Conservation (phyloP, 139 green algal genomes). For the Edaphochlamys debaryana region DNA sequence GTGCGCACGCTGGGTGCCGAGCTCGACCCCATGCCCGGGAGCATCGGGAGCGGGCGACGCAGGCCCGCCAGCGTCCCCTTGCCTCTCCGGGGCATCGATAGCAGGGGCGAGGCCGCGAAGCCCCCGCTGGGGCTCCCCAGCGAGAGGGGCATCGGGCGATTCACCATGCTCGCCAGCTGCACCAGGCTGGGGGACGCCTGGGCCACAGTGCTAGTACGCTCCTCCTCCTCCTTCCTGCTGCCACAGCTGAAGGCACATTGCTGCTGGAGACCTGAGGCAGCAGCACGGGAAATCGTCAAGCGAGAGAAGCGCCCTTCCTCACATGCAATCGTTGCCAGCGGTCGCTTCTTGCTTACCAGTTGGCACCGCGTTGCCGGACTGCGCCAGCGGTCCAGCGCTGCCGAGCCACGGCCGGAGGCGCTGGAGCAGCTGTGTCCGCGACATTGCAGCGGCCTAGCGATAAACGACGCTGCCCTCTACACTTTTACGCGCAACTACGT, state of each 20-base stretch:
- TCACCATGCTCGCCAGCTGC: conserved; percentile 15
- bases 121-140: background rate
- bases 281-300: too few species aligned
- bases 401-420: conserved; percentile 25
- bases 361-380: background rate
- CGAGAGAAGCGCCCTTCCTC: too few species aligned
- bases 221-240: conserved; percentile 9
- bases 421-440: conserved; percentile 22
- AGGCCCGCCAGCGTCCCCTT: background rate
- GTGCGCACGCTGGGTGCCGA: background rate
- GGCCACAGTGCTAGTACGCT: background rate
- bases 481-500: too few species aligned
- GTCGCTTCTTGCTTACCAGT: too few species aligned
- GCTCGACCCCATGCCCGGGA: conserved; percentile 6
- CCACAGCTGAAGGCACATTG: background rate
- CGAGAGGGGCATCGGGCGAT: background rate
- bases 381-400: background rate
- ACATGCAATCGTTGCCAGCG: too few species aligned
- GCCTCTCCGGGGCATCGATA: background rate
- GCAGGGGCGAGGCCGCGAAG: conserved; percentile 1
- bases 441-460: background rate
- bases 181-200: background rate
- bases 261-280: background rate
- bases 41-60: conserved; percentile 5
- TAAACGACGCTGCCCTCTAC: too few species aligned